Evolutionary conservation across 805 yeast species (phyloP), one percentile per base, ranked within the genome.

Genomic region (Teunomyces cretensis): DNA sequence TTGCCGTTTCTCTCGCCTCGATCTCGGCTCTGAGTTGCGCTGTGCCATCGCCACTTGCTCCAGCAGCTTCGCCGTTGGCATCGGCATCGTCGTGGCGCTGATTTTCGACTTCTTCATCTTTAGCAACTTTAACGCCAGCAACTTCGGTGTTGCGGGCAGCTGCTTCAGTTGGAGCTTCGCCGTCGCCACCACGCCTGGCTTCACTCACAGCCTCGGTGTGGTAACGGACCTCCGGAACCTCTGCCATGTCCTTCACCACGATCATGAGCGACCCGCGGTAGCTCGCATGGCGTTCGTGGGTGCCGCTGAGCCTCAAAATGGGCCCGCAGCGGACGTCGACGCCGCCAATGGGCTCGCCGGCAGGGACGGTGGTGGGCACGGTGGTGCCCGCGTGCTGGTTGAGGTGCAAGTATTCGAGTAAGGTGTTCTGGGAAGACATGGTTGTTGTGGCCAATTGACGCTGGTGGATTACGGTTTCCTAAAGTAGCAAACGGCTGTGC

Each of bases 311-410:
- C 46, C 94, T 72, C 40, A 91, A 65, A 26, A 84, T 69, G 0
- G 98, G 98, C 1, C 98, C 98, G 60, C 88, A 83, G 41, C 74
- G 67, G 15, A 83, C 69, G 32, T 76, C 74, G n/a, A 73, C 44
- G 6, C 63, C 65, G n/a, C 55, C 63, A 28, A 63, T 43, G 12
- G 58, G 56, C 8, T 56, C 60, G 2, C 56, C 54, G 8, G 46
- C 47, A 2, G 76, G 76, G 36, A 58, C 50, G 26, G 51, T 43
- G 12, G 56, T 56, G 13, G 75, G 74, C 5, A 62, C 62, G 16
- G 55, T 42, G 5, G 38, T 47, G 13, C 51, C 54, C 33, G 53
- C 44, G 17, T 46, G 39, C 33, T 56, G 50, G 43, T 67, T 67
- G 49, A 68, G 48, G 12, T 49, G 27, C 6, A 35, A 11, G 22